Evolutionary conservation across 257 asterid genomes (phyloP).

Genomic region (Solanum okadae): DNA sequence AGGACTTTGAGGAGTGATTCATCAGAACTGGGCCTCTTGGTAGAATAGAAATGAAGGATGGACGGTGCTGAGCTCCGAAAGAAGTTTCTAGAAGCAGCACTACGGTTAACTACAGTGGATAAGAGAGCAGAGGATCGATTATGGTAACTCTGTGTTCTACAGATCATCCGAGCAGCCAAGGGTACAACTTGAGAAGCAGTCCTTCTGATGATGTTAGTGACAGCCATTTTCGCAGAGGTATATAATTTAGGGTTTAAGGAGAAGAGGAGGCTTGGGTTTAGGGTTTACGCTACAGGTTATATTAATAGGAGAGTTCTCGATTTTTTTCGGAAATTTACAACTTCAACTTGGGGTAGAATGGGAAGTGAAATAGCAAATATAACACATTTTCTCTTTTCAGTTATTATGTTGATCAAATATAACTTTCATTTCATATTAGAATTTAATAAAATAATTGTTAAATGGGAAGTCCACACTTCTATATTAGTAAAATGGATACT

Average conservation of each 20-base stretch:
- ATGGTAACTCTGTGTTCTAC: conserved; percentile 31
- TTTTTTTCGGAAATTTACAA: background rate
- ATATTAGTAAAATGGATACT: no score
- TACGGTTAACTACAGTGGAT: conserved; percentile 21
- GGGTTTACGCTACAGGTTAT: background rate
- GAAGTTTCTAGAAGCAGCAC: conserved; percentile 6
- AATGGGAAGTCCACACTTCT: no score
- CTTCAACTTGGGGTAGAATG: background rate
- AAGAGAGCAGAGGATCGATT: conserved; percentile 27
- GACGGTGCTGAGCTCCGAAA: conserved; percentile 35
- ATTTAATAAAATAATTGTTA: no score
- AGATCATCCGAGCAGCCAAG: conserved; percentile 25
- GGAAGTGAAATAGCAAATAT: background rate
- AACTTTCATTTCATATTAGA: background rate
- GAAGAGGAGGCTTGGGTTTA: background rate
- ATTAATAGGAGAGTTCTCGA: background rate
- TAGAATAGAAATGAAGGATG: conserved; percentile 21
- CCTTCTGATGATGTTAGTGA: conserved; percentile 31
- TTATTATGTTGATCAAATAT: no score
- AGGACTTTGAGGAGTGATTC: conserved; percentile 42
- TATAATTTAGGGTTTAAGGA: conserved; percentile 20
- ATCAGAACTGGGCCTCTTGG: conserved; percentile 38
- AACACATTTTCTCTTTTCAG: no score
- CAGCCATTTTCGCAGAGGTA: conserved; percentile 31
- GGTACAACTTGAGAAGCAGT: conserved; percentile 50